Base-by-base conservation (phyloP, 1,139 yeast species). In the Taiozyma sp. region DNA sequence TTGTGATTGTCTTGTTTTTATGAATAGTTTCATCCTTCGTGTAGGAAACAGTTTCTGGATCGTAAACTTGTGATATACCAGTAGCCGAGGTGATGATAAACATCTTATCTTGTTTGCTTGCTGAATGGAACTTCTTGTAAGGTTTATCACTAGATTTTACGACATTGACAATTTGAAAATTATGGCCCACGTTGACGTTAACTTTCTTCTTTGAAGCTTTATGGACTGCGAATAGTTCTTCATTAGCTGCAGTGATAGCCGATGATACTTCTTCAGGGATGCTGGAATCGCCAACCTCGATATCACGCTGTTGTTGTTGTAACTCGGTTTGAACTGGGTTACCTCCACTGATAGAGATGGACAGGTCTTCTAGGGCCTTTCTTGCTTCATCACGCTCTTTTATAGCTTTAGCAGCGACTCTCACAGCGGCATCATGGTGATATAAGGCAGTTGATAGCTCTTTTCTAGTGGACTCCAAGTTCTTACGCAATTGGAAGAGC, bases 341-440 rank as follows among this genome's bases (percentile, higher is more conserved):
- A 13, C 56, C 59, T 30, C 55, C 56, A 34, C 63, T 54, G 36
- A 62, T 56, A 14, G 62, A 61, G n/a, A 48, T 45, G 2, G 65
- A 52, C 29, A 62, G 48, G 13, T 58, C 58, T 24, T 60, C 57
- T n/a, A 62, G 46, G 3, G 65, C 64, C 46, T 47, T 54, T 55
- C 63, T 59, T 1, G 65, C 65, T 50, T 85, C 92, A 59, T 90
- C 96, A 45, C 95, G 70, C 61, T 90, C 96, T 52, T 75, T 75
- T 10, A 84, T 74, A 2, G 91, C 82, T 44, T 78, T 76, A 0
- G 96, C 84, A 0, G 95, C 96, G 3, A 92, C 97, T 51, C 91
- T 73, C 4, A 87, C 83, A 1, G 97, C 96, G 0, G 98, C 97
- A 66, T 92, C 98, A 58, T 87, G 87, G 59, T 84, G 87, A 63